Evolutionary conservation across 768 basidiomycete genomes (phyloP).

Genomic region (Gloeopeniophorella convolvens): DNA sequence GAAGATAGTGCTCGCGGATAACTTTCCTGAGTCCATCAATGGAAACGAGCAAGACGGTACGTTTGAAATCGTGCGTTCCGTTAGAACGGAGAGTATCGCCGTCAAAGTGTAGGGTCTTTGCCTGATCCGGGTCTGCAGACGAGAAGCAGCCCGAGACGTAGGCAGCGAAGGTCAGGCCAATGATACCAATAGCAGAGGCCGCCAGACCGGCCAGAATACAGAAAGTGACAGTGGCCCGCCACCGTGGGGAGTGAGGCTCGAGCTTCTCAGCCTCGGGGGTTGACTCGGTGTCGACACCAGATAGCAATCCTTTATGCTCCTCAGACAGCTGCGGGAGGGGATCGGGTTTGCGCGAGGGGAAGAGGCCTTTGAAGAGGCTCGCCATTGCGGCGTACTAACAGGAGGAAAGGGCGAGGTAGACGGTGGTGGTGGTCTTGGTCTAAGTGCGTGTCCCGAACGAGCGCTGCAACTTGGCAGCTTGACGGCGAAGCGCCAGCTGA

Average conservation of each 20-base stretch:
- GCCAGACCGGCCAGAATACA: conserved; percentile 11
- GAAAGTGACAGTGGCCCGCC: neutral
- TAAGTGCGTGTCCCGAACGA: too few species aligned
- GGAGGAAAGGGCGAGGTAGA: too few species aligned
- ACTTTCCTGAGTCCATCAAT: conserved; percentile 72
- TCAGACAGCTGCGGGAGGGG: neutral
- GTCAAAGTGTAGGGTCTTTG: conserved; percentile 28
- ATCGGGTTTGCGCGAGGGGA: neutral
- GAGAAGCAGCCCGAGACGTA: conserved; percentile 4
- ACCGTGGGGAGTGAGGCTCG: neutral
- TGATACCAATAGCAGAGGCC: neutral
- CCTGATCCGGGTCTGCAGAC: neutral
- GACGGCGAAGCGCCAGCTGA: too few species aligned
- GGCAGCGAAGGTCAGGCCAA: conserved; percentile 4
- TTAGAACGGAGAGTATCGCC: conserved; percentile 52
- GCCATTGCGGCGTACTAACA: neutral
- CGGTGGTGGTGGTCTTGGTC: too few species aligned
- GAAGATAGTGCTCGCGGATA: neutral
- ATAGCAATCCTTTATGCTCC: conserved; percentile 23
- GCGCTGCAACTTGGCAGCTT: too few species aligned
- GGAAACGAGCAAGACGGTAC: conserved; percentile 78
- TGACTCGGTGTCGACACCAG: conserved; percentile 4
- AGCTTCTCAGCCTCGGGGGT: neutral
- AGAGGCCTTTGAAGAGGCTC: neutral
- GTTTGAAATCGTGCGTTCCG: conserved; percentile 76